Evolutionary conservation across 1,284 basidiomycete genomes (phyloP).

Genomic region (Thelephora terrestris): DNA sequence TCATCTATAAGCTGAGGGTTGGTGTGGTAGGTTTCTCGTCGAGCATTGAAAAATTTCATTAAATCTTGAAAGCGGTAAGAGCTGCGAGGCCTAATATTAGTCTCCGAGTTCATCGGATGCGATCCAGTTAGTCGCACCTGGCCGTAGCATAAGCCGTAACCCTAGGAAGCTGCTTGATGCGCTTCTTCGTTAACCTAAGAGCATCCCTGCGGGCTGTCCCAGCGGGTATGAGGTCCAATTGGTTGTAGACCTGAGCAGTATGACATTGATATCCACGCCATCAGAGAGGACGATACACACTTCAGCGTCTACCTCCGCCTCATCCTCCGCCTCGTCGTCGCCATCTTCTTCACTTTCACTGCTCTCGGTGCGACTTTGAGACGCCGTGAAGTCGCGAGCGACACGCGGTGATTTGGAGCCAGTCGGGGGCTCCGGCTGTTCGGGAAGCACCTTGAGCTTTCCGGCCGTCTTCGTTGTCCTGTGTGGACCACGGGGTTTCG

Average conservation of each 20-base stretch:
- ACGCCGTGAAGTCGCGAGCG: not conserved
- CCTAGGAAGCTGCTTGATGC: conserved; percentile 87
- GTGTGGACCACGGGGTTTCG: conserved; percentile 62
- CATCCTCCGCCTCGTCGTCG: conserved; percentile 58
- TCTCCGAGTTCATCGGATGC: not conserved
- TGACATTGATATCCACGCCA: not conserved
- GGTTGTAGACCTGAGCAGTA: conserved; percentile 65
- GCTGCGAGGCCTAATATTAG: conserved; percentile 21
- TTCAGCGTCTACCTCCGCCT: conserved; percentile 55
- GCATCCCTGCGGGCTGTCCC: conserved; percentile 92
- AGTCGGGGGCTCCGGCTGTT: conserved; percentile 60
- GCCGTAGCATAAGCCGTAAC: conserved; percentile 95
- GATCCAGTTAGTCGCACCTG: conserved; percentile 41
- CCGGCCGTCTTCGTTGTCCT: conserved; percentile 80
- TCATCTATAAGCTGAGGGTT: conserved; percentile 75
- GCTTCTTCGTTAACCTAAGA: conserved; percentile 82
- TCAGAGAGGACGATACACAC: conserved; percentile 27
- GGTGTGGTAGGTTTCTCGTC: conserved; percentile 74
- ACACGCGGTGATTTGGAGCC: not conserved
- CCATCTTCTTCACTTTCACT: conserved; percentile 55
- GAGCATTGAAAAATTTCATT: conserved; percentile 80
- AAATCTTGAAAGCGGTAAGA: conserved; percentile 85
- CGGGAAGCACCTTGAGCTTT: conserved; percentile 90
- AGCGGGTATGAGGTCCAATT: conserved; percentile 87
- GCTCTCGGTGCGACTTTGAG: conserved; percentile 12